Conservation (phyloP, 2,329 filamentous ascomycete genomes). For the Orbilia javanica region DNA sequence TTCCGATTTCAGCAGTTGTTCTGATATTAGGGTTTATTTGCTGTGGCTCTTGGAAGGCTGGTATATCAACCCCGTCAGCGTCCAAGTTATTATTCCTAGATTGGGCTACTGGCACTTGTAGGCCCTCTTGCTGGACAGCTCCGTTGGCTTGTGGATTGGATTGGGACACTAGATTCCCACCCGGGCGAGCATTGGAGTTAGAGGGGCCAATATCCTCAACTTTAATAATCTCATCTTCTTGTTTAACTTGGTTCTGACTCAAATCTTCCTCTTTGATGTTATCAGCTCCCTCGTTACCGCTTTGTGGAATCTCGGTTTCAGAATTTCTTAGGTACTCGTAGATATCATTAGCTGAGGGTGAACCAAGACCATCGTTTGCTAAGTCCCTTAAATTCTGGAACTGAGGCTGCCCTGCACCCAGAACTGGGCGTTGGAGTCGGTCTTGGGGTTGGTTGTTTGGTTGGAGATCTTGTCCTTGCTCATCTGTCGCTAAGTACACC, state of each 20-base stretch:
- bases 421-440: no score
- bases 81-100: not conserved
- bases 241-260: not conserved
- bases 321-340: no score
- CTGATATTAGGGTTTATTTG: not conserved
- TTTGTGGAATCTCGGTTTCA: no score
- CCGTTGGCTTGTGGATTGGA: not conserved
- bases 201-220: not conserved
- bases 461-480: no score
- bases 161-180: not conserved
- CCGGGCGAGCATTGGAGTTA: not conserved
- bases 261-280: not conserved
- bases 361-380: not conserved
- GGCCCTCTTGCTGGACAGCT: not conserved
- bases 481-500: not conserved
- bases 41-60: not conserved
- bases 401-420: no score
- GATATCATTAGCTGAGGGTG: not conserved
- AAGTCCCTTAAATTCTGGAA: not conserved
- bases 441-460: no score
- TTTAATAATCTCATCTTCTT: not conserved
- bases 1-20: not conserved
- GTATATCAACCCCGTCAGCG: not conserved
- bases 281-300: not conserved
- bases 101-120: not conserved